Evolutionary conservation across 441 rosid species (phyloP).

Genomic region (Macaranga tanarius): DNA sequence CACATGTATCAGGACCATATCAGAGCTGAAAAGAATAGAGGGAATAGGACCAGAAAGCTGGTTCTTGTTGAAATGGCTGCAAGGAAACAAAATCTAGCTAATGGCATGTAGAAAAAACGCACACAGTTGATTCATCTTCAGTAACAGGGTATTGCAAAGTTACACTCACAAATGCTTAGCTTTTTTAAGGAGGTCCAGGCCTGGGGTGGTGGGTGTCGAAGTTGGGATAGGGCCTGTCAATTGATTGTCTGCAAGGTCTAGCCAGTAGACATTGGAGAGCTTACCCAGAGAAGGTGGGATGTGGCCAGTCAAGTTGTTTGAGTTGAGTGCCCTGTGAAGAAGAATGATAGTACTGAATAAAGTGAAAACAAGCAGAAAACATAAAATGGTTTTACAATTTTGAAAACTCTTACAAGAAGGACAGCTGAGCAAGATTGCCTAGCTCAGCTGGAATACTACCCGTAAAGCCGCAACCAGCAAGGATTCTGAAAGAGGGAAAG

Average conservation of each 20-base stretch:
- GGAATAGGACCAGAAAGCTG: constrained; percentile 92
- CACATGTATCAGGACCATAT: constrained; percentile 86
- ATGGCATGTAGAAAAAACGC: not conserved
- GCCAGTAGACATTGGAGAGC: constrained; percentile 84
- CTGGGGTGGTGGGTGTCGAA: constrained; percentile 55
- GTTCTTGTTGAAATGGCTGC: constrained; percentile 95
- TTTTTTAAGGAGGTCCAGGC: constrained; percentile 75
- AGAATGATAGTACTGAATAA: constrained; percentile 9
- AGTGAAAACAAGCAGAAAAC: not conserved
- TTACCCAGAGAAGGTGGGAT: constrained; percentile 82
- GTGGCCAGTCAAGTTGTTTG: constrained; percentile 74
- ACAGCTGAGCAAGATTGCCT: constrained; percentile 70
- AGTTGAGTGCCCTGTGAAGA: constrained; percentile 77
- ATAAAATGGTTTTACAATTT: not conserved
- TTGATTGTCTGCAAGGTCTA: constrained; percentile 91
- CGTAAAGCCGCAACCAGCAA: constrained; percentile 80
- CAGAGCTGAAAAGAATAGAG: constrained; percentile 58
- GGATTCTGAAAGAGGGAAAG: constrained; percentile 51
- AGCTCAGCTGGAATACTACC: constrained; percentile 77
- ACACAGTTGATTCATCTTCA: not conserved
- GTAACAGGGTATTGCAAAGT: not conserved
- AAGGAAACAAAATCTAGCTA: constrained; percentile 17
- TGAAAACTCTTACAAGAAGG: constrained; percentile 72
- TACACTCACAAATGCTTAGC: constrained; percentile 89
- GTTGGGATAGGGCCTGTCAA: constrained; percentile 80